A percentile compares a stretch with the other conserved stretches of the same genome.
Evolutionary conservation across 495 filamentous ascomycete species (phyloP).

Genomic region (Polyplosphaeria fusca): DNA sequence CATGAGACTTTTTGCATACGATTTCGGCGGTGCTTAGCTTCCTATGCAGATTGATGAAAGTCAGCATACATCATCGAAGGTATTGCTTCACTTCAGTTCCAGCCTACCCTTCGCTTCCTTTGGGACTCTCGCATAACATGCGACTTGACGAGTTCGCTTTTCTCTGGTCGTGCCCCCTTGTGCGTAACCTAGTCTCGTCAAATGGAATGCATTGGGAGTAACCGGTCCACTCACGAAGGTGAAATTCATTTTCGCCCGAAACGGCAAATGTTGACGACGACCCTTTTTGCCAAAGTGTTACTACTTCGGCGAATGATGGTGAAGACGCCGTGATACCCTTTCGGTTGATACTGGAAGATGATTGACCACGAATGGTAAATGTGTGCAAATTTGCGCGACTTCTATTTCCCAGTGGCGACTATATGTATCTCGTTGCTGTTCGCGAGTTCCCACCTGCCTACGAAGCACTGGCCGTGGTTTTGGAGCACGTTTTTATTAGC

Average conservation of each 20-base stretch:
- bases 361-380: neutral
- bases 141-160: slow-evolving; percentile 17
- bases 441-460: no score
- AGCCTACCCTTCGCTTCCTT: slow-evolving; percentile 14
- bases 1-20: slow-evolving; percentile 1
- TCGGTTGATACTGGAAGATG: neutral
- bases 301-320: neutral
- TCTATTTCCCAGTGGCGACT: no score
- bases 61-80: no score
- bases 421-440: no score
- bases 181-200: no score
- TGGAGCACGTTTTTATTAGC: no score
- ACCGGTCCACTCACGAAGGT: no score
- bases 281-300: neutral
- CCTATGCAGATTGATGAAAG: no score
- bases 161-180: slow-evolving; percentile 19
- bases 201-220: no score
- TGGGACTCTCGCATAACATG: slow-evolving; percentile 27
- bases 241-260: slow-evolving; percentile 11
- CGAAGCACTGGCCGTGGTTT: no score
- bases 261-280: neutral
- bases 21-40: slow-evolving; percentile 6
- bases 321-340: neutral
- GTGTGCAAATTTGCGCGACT: no score
- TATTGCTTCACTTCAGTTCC: no score